Evolutionary conservation across 2,329 filamentous ascomycete species (phyloP).

Genomic region (Botrytis medusae): DNA sequence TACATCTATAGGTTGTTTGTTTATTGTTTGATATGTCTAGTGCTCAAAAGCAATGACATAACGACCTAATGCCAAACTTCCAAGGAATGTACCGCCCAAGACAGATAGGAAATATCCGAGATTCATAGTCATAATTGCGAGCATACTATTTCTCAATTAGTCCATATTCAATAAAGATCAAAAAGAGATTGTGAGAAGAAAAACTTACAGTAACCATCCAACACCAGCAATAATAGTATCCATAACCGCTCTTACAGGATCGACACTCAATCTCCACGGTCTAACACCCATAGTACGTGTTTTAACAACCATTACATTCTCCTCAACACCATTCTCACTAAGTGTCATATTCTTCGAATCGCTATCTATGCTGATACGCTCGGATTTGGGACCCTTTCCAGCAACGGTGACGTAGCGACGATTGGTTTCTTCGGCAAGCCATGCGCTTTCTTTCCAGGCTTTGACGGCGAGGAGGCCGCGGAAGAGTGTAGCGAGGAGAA

Average conservation of each 20-base stretch:
- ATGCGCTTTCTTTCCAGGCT: constrained; percentile 59
- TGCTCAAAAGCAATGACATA: constrained; percentile 33
- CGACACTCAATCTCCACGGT: constrained; percentile 81
- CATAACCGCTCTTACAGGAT: constrained; percentile 69
- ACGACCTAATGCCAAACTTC: constrained; percentile 60
- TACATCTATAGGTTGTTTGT: not conserved
- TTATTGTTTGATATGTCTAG: constrained; percentile 16
- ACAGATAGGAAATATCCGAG: constrained; percentile 81
- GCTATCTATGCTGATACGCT: constrained; percentile 42
- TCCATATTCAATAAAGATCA: constrained; percentile 22
- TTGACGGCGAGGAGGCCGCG: constrained; percentile 73
- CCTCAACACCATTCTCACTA: constrained; percentile 76
- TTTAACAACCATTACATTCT: constrained; percentile 73
- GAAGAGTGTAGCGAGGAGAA: constrained; percentile 69
- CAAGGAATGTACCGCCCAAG: constrained; percentile 78
- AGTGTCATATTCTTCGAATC: constrained; percentile 66
- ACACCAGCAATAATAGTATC: constrained; percentile 73
- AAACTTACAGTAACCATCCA: constrained; percentile 82
- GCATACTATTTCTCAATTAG: constrained; percentile 61
- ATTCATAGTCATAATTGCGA: constrained; percentile 89
- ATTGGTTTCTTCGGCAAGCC: constrained; percentile 69
- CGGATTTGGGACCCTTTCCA: constrained; percentile 49
- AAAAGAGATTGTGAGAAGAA: constrained; percentile 1
- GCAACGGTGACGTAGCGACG: constrained; percentile 75
- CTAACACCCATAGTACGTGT: constrained; percentile 52